Conservation (phyloP, 176 grass and related monocot species). For the Raddia distichophylla region DNA sequence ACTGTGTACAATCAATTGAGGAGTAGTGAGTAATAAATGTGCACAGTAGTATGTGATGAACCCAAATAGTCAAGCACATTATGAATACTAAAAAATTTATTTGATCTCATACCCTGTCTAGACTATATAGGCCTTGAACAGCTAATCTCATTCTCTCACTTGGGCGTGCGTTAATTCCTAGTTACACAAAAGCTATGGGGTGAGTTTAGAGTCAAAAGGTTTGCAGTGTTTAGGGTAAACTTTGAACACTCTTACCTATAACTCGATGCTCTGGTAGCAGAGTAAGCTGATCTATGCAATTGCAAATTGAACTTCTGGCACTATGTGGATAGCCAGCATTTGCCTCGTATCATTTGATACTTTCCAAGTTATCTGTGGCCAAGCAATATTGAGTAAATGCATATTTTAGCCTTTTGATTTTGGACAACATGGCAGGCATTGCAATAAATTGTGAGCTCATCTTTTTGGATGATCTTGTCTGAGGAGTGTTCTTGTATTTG, state of each 20-base stretch:
- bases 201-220: slow-evolving; percentile 3
- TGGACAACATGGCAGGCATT: neutral
- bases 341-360: neutral
- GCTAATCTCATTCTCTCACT: neutral
- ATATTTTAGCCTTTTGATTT: neutral
- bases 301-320: neutral
- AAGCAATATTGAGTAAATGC: neutral
- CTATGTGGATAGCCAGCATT: neutral
- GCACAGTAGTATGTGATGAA: neutral
- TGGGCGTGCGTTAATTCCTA: neutral
- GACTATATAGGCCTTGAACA: slow-evolving; percentile 2
- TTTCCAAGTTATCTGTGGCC: neutral
- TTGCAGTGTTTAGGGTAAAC: neutral
- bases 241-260: neutral
- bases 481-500: slow-evolving; percentile 29
- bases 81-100: neutral
- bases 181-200: neutral
- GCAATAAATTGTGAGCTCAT: slow-evolving; percentile 19
- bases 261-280: neutral
- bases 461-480: slow-evolving; percentile 11
- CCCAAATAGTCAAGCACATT: neutral
- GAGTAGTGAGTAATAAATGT: neutral
- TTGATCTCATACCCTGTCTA: neutral
- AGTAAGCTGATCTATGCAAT: slow-evolving; percentile 15
- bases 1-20: neutral